Conservation (phyloP, 176 grass and related monocot genomes). For the Melocanna baccifera region DNA sequence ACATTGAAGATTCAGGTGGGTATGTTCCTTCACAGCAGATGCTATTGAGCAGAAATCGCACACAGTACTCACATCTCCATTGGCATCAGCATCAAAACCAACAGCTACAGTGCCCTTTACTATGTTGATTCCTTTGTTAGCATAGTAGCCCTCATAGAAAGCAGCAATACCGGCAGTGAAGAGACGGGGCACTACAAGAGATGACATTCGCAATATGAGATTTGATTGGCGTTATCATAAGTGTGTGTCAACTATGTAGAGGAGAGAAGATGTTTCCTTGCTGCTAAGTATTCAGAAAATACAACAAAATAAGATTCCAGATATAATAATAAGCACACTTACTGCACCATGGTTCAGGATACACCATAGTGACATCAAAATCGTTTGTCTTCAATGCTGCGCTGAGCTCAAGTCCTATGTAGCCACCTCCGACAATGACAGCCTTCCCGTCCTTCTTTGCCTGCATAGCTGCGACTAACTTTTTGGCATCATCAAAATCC, state of each 20-base stretch:
- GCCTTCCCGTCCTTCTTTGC: conserved; percentile 89
- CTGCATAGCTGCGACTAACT: conserved; percentile 75
- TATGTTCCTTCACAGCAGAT: background rate
- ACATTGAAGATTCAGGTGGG: conserved; percentile 11
- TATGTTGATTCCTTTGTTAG: conserved; percentile 78
- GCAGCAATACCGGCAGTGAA: conserved; percentile 85
- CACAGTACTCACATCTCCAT: conserved; percentile 64
- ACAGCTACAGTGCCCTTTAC: conserved; percentile 75
- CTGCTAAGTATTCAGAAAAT: background rate
- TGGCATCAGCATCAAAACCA: conserved; percentile 78
- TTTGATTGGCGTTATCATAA: background rate
- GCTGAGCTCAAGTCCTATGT: conserved; percentile 94
- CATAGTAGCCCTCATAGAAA: conserved; percentile 92
- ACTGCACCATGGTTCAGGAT: conserved; percentile 99
- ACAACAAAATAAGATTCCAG: background rate
- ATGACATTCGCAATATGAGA: conserved; percentile 1
- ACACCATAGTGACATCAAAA: conserved; percentile 97
- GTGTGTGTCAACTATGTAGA: background rate
- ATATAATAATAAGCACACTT: conserved; percentile 35
- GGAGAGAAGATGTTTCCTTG: background rate
- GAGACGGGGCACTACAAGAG: conserved; percentile 79
- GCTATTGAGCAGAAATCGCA: background rate
- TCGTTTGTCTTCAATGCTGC: conserved; percentile 77
- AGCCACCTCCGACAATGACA: conserved; percentile 86
- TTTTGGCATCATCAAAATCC: conserved; percentile 77